Percentiles rank a stretch among this genome's conserved stretches.
Conservation (phyloP, 352 stramenopile species). For the Hyaloperonospora arabidopsidis region DNA sequence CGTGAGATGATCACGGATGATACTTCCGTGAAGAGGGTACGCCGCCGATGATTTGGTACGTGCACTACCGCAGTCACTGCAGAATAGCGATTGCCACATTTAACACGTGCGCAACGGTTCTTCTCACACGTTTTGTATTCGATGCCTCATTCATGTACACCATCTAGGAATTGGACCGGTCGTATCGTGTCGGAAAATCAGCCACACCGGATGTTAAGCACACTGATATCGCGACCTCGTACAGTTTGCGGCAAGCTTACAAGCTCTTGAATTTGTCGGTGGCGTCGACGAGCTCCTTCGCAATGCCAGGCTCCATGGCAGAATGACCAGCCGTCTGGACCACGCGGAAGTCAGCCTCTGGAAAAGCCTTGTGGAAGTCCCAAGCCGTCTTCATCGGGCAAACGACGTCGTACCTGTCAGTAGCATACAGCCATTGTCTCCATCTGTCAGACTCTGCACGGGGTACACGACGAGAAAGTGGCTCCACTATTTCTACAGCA, state of each 20-base stretch:
- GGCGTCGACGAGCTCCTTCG: constrained; percentile 60
- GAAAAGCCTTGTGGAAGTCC: constrained; percentile 79
- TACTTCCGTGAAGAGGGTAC: constrained; percentile 15
- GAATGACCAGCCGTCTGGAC: constrained; percentile 73
- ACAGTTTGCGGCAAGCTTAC: constrained; percentile 13
- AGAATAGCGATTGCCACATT: constrained; percentile 28
- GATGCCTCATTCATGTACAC: too few relatives aligned
- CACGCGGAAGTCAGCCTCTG: constrained; percentile 59
- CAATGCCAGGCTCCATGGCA: constrained; percentile 65
- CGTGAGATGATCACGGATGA: constrained; percentile 8
- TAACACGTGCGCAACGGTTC: constrained; percentile 8
- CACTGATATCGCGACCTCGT: not conserved
- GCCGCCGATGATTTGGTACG: constrained; percentile 11
- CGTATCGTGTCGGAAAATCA: too few relatives aligned
- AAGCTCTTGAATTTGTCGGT: constrained; percentile 59
- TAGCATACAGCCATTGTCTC: too few relatives aligned
- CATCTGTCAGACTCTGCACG: too few relatives aligned
- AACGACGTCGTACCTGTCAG: constrained; percentile 77
- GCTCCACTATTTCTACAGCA: not conserved
- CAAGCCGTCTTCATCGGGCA: constrained; percentile 82
- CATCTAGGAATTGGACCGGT: too few relatives aligned
- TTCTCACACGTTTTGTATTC: too few relatives aligned
- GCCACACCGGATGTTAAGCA: too few relatives aligned
- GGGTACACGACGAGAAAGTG: not conserved
- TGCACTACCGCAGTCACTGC: constrained; percentile 9